These are phyloP conservation scores for Xylaria cubensis DNA, from an alignment of 495 filamentous ascomycete genomes.

Conservation along the genomic window DNA sequence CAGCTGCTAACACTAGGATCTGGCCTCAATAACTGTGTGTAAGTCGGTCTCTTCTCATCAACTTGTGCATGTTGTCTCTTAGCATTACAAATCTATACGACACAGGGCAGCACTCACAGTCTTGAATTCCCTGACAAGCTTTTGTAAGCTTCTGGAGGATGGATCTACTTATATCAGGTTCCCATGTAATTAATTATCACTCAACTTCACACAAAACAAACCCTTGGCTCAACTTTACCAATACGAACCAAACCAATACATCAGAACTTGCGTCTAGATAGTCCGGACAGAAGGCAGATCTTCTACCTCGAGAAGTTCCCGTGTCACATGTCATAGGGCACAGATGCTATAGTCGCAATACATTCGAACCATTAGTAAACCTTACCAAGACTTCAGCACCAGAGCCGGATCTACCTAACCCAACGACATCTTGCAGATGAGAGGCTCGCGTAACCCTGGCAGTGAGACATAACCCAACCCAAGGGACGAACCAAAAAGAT, in stretches of 20 bases:
- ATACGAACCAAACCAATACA: neutral
- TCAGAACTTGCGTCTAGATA: neutral
- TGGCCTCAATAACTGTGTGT: constrained; percentile 4
- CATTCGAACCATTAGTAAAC: constrained; percentile 10
- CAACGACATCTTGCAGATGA: neutral
- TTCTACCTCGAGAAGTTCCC: neutral
- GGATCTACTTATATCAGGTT: neutral
- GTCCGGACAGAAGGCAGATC: neutral
- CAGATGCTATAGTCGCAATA: constrained; percentile 8
- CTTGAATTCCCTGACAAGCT: neutral
- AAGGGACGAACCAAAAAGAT: neutral
- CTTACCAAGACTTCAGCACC: neutral
- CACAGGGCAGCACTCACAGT: neutral
- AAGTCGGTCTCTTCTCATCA: constrained; percentile 3
- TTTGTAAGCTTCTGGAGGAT: neutral
- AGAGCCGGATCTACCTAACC: neutral
- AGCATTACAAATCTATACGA: neutral
- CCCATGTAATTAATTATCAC: neutral
- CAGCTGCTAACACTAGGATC: neutral
- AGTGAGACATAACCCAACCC: neutral
- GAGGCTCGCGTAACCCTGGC: neutral
- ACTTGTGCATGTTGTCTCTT: neutral
- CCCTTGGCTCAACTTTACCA: neutral
- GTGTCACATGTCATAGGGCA: neutral
- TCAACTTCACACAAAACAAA: neutral